Percentiles rank a stretch among this genome's conserved stretches.
These are phyloP conservation scores for Aspergillus fijiensis DNA, from an alignment of 2,329 filamentous ascomycete species.

Conservation along the genomic window DNA sequence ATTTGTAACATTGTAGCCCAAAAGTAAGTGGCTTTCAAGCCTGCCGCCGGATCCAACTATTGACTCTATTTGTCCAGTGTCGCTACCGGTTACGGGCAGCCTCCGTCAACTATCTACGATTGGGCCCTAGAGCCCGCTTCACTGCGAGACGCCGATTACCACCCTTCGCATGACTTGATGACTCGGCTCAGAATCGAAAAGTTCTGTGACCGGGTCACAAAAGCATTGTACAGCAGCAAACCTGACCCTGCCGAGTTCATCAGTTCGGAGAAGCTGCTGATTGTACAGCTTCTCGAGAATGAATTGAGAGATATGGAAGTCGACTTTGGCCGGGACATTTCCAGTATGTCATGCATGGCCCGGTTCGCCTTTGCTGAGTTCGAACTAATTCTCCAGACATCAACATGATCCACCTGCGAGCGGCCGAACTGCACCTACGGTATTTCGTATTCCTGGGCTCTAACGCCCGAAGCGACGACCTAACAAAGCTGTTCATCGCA, in stretches of 20 bases:
- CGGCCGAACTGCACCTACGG: constrained; percentile 46
- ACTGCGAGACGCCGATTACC: constrained; percentile 45
- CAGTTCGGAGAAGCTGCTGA: constrained; percentile 43
- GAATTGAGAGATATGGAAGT: constrained; percentile 54
- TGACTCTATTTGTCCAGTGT: constrained; percentile 45
- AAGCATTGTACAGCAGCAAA: constrained; percentile 56
- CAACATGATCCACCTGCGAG: constrained; percentile 48
- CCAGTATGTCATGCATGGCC: constrained; percentile 23
- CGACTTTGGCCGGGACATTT: constrained; percentile 45
- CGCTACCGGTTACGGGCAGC: constrained; percentile 64
- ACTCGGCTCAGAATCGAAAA: constrained; percentile 56
- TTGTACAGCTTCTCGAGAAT: constrained; percentile 45
- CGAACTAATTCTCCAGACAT: constrained; percentile 33
- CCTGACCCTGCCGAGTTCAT: constrained; percentile 53
- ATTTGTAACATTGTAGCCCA: constrained; percentile 68
- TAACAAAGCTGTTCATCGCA: constrained; percentile 45
- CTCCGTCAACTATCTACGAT: constrained; percentile 60
- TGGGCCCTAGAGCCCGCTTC: constrained; percentile 53
- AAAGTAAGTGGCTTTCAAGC: constrained; percentile 45
- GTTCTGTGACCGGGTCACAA: constrained; percentile 59
- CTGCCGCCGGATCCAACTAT: neutral
- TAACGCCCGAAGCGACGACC: constrained; percentile 43
- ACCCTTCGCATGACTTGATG: constrained; percentile 51
- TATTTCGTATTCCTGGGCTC: constrained; percentile 49
- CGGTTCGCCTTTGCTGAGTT: constrained; percentile 5